Evolutionary conservation across 2,329 filamentous ascomycete genomes (phyloP).

Genomic region (Chlorencoelia australis): DNA sequence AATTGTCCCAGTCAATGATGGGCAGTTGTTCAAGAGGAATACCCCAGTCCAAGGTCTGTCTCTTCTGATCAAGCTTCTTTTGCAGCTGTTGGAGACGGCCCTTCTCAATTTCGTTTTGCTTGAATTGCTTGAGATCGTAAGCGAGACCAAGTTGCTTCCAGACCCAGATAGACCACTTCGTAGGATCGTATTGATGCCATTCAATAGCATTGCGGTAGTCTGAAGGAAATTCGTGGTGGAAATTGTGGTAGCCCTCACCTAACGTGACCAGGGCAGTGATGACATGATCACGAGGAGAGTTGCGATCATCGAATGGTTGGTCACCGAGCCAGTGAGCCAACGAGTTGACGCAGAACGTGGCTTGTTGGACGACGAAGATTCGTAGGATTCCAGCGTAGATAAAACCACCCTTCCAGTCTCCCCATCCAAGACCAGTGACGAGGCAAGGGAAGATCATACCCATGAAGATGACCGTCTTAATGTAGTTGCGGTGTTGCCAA

Average conservation of each 20-base stretch:
- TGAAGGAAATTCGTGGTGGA: constrained; percentile 89
- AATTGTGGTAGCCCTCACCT: constrained; percentile 88
- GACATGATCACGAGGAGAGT: constrained; percentile 80
- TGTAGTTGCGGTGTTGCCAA: constrained; percentile 81
- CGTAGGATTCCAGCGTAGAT: constrained; percentile 78
- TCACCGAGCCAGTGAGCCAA: constrained; percentile 86
- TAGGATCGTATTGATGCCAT: constrained; percentile 88
- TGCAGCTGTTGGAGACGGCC: constrained; percentile 78
- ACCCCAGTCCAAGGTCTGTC: constrained; percentile 74
- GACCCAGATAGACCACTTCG: constrained; percentile 78
- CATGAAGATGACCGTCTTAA: constrained; percentile 71
- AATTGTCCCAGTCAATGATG: constrained; percentile 80
- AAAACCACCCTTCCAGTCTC: constrained; percentile 72
- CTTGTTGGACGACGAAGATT: constrained; percentile 84
- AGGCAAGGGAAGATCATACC: constrained; percentile 65
- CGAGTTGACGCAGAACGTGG: constrained; percentile 89
- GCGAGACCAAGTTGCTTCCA: constrained; percentile 81
- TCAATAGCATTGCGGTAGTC: constrained; percentile 88
- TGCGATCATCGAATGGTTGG: constrained; percentile 86
- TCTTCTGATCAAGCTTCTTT: constrained; percentile 89
- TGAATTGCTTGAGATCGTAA: constrained; percentile 84
- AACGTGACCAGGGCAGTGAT: constrained; percentile 79
- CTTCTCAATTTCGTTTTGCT: constrained; percentile 86
- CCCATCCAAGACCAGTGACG: constrained; percentile 69
- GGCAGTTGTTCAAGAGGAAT: constrained; percentile 76